Evolutionary conservation across 2,329 filamentous ascomycete species (phyloP), one percentile per base, ranked within the genome.

Genomic region (Helotiales sp.): DNA sequence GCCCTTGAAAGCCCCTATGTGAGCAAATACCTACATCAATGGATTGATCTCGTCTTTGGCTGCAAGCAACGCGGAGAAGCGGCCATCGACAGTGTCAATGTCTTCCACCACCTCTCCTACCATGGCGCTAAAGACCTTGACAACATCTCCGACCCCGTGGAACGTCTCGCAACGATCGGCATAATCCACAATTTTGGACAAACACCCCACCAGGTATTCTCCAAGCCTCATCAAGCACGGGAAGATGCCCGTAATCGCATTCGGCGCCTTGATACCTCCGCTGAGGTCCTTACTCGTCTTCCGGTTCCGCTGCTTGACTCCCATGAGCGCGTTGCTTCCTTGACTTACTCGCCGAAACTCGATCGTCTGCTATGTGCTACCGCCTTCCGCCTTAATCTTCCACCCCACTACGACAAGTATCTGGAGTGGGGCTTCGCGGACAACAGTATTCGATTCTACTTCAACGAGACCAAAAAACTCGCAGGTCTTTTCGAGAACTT

Each of bases 101-200:
- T 99, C 22, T 99, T 97, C 75, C 93, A 98, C 64, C 91, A 96
- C 71, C 81, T 97, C 19, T 98, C 93, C 0, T 99, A 99, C 70
- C 90, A 93, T 60, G 96, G 95, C 6, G 92, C 93, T 2, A 96
- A 90, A 63, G 91, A 99, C 71, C 78, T 99, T 4, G 95, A 99
- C 72, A 87, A 86, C 52, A 98, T 99, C 59, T 85, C 88, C 7
- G 93, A 98, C 70, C 89, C 90, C 0, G 85, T 93, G 55, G 93
- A 98, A 73, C 83, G 92, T 42, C 80, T 92, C 6, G 90, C 93
- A 5, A 93, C 92, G 0, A 97, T 96, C 54, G 91, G 91, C 31
- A 96, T 97, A 65, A 98, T 99, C 67, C 93, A 99, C 74, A 98
- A 98, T 67, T 99, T 99, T 73, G 95, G 95, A 0, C 95, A 99